Conservation (phyloP, 768 basidiomycete species). For the Leccinum disarticulatum region DNA sequence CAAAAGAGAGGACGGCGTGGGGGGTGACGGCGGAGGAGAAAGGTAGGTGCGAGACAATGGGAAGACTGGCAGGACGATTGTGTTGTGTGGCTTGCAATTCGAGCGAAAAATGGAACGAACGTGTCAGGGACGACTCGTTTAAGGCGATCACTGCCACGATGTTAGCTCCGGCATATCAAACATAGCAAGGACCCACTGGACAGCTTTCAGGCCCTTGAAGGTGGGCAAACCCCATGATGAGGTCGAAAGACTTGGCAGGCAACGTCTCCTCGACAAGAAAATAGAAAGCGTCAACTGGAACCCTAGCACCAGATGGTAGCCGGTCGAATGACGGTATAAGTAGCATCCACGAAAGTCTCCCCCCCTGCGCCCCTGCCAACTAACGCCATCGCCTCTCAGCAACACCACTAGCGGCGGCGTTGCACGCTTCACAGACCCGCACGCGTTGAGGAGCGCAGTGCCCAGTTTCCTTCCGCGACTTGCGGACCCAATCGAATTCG, state of each 20-base stretch:
- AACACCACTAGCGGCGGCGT: constrained; percentile 27
- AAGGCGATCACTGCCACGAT: not conserved
- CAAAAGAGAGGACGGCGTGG: not conserved
- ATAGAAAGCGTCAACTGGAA: constrained; percentile 1
- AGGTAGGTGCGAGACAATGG: not conserved
- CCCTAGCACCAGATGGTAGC: not conserved
- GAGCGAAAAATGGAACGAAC: not conserved
- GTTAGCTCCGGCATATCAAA: not conserved
- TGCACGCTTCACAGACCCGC: constrained; percentile 35
- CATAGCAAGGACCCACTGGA: not conserved
- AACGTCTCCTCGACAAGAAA: constrained; percentile 4
- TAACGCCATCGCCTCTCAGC: constrained; percentile 29
- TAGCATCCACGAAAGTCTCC: constrained; percentile 7
- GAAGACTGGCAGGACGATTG: not conserved
- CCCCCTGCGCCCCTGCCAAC: constrained; percentile 4
- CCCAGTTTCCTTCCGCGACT: constrained; percentile 29
- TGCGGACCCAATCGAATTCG: constrained; percentile 48
- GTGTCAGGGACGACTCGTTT: not conserved
- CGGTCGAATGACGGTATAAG: not conserved
- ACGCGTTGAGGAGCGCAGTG: constrained; percentile 28
- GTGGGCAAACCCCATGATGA: constrained; percentile 1
- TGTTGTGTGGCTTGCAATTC: not conserved
- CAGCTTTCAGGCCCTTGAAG: not conserved
- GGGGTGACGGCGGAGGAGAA: not conserved
- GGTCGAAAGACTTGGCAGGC: not conserved